phyloP scores from a whole-genome alignment of 2,329 filamentous ascomycete genomes.

The Pochonia chlamydosporia region DNA sequence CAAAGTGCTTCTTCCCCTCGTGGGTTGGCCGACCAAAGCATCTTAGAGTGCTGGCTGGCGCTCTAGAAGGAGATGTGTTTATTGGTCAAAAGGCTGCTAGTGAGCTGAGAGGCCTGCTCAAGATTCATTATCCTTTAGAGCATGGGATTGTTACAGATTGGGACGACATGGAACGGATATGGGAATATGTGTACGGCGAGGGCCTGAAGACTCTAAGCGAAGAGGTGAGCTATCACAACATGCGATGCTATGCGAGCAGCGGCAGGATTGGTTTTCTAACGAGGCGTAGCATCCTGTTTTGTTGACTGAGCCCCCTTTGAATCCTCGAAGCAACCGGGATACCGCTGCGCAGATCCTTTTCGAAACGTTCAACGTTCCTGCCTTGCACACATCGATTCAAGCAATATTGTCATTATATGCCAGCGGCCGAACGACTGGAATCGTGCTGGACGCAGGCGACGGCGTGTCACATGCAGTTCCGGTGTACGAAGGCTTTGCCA shows the following conservation, averaged over 20 bases:
- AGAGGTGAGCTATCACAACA: constrained; percentile 53
- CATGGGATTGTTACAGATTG: constrained; percentile 98
- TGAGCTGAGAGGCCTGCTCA: constrained; percentile 84
- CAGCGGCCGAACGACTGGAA: constrained; percentile 89
- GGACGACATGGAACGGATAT: constrained; percentile 99
- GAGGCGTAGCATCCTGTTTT: constrained; percentile 75
- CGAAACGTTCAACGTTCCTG: constrained; percentile 97
- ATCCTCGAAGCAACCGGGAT: constrained; percentile 92
- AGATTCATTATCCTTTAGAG: constrained; percentile 92
- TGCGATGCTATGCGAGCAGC: no score
- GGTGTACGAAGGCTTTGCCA: constrained; percentile 96
- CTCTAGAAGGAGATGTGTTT: constrained; percentile 93
- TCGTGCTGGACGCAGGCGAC: constrained; percentile 91
- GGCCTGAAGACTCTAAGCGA: constrained; percentile 95
- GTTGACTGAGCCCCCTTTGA: constrained; percentile 90
- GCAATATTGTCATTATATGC: constrained; percentile 94
- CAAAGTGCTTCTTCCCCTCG: constrained; percentile 95
- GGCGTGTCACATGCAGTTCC: constrained; percentile 96
- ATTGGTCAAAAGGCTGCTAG: constrained; percentile 86
- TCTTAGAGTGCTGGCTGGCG: constrained; percentile 88
- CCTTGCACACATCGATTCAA: constrained; percentile 94
- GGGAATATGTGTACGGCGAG: constrained; percentile 95
- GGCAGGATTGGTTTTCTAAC: constrained; percentile 11
- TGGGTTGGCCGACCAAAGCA: constrained; percentile 97
- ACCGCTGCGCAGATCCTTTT: constrained; percentile 96